Evolutionary conservation across 2,329 filamentous ascomycete genomes (phyloP), one percentile per base, ranked within the genome.

Genomic region (Penicillium sp.): DNA sequence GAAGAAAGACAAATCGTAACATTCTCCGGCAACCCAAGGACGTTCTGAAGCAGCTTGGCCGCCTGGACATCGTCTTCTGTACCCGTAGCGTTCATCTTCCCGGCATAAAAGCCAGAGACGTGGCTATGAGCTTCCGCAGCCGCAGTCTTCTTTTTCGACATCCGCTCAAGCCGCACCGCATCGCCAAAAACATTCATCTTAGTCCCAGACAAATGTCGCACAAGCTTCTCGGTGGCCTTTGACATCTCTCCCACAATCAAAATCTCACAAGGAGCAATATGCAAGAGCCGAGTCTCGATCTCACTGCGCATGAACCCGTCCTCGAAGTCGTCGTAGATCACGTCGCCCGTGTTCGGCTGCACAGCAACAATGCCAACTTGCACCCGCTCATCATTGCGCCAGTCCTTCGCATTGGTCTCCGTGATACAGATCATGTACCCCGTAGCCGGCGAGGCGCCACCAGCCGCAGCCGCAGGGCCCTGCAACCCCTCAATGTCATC

Each of bases 301-400:
- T 99, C 94, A 64, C 88, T 91, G 42, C 94, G 83, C 93, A 99
- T 96, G 74, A 97, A 97, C 2, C 93, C 91, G 66, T 99, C 94
- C 62, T 97, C 91, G 63, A 99, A 99, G 52, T 88, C 86, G 66
- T 99, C 94, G 64, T 97, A 95, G 49, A 97, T 88, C 62, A 99
- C 91, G 69, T 97, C 93, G 49, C 94, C 94, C 0, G 94, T 99
- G 1, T 91, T 89, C 7, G 94, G 94, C 65, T 99, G 94, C 4
- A 99, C 94, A 21, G 94, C 94, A 18, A 99, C 80, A 51, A 99
- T 84, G 1, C 94, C 94, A 20, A 97, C 87, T 49, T 94, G 85
- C 1, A 97, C 93, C 66, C 90, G 96, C 69, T 99, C 94, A 66
- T 97, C 93, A 0, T 90, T 92, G 1, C 91, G 91, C 72, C 81